Evolutionary conservation across 305 asterid genomes (phyloP).

Genomic region (Petunia hybrid): DNA sequence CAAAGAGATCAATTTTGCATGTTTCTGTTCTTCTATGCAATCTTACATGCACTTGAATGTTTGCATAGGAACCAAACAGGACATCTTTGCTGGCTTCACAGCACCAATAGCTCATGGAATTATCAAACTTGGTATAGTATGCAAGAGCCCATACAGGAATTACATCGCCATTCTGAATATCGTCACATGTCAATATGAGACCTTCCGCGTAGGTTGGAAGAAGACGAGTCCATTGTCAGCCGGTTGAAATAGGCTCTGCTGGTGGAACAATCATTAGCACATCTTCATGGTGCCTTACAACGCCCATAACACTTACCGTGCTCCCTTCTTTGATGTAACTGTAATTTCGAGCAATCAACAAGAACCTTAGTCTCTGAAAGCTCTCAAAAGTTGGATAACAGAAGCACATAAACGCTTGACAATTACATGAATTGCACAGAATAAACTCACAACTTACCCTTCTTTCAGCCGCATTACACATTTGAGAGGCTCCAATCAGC

Average conservation of each 20-base stretch:
- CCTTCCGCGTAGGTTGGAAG: slow-evolving; percentile 87
- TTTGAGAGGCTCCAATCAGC: slow-evolving; percentile 78
- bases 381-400: background rate
- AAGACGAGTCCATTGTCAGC: slow-evolving; percentile 88
- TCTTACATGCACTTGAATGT: slow-evolving; percentile 28
- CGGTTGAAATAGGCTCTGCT: slow-evolving; percentile 74
- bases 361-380: background rate
- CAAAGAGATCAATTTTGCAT: background rate
- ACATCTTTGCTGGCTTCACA: slow-evolving; percentile 1
- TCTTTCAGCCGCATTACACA: slow-evolving; percentile 80
- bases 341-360: slow-evolving; percentile 30
- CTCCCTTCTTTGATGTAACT: slow-evolving; percentile 95
- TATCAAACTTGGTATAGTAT: background rate
- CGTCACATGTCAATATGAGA: slow-evolving; percentile 69
- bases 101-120: background rate
- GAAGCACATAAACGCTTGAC: background rate
- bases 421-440: background rate
- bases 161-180: slow-evolving; percentile 65
- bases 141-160: slow-evolving; percentile 70
- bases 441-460: slow-evolving; percentile 56
- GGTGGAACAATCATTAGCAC: slow-evolving; percentile 96
- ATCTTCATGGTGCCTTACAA: slow-evolving; percentile 76
- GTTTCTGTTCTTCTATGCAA: slow-evolving; percentile 31
- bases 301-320: slow-evolving; percentile 85
- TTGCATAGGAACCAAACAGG: slow-evolving; percentile 32